These are phyloP conservation scores for Aspergillus persii DNA, from an alignment of 2,329 filamentous ascomycete species.

Conservation along the genomic window DNA sequence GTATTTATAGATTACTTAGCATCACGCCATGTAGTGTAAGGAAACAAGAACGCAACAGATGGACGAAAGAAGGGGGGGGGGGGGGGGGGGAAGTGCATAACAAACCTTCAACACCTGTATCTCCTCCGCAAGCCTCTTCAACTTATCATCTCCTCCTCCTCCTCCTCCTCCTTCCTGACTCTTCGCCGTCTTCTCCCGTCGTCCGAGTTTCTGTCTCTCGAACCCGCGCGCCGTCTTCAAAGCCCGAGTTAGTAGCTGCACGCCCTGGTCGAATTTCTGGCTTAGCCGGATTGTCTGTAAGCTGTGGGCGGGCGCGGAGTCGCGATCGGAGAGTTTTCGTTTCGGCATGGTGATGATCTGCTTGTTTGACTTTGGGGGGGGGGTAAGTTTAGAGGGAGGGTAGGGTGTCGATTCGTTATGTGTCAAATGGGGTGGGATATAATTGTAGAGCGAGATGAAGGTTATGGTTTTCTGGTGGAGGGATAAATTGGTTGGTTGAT, in stretches of 20 bases:
- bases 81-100: too few species aligned
- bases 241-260: conserved; percentile 50
- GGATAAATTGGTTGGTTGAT: background rate
- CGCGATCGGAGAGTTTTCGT: conserved; percentile 38
- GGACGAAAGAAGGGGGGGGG: background rate
- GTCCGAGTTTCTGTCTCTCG: conserved; percentile 62
- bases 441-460: background rate
- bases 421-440: too few species aligned
- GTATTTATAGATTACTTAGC: background rate
- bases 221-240: conserved; percentile 60
- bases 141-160: conserved; percentile 35
- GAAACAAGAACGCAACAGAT: background rate
- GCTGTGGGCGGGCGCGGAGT: conserved; percentile 26
- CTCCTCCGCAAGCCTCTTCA: conserved; percentile 52
- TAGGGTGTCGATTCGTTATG: too few species aligned
- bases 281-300: conserved; percentile 39
- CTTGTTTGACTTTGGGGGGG: too few species aligned
- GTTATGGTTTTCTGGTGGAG: background rate
- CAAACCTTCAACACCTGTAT: conserved; percentile 55
- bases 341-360: conserved; percentile 34
- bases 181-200: conserved; percentile 56
- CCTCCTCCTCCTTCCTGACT: conserved; percentile 45
- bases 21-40: background rate
- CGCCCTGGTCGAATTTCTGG: conserved; percentile 50
- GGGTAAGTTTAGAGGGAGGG: too few species aligned